phyloP scores from a whole-genome alignment of 164 flowering plant genomes.

The Liquidambar formosana region DNA sequence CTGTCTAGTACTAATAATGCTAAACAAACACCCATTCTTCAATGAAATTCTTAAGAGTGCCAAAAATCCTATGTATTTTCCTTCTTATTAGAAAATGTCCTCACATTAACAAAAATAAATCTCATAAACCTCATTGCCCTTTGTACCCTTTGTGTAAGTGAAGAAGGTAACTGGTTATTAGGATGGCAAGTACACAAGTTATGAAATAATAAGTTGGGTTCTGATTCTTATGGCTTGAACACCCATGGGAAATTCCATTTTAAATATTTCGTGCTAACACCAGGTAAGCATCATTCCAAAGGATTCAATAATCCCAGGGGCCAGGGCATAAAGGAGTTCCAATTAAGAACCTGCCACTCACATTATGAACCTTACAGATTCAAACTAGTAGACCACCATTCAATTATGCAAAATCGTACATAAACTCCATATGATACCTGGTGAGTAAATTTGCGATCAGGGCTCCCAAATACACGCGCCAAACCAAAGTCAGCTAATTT shows the following conservation, averaged over 20 bases:
- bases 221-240: too few relatives aligned
- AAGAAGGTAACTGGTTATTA: too few relatives aligned
- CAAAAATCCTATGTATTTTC: too few relatives aligned
- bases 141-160: too few relatives aligned
- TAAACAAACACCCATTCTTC: too few relatives aligned
- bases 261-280: background rate
- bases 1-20: too few relatives aligned
- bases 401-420: background rate
- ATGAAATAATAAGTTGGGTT: too few relatives aligned
- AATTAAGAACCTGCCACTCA: background rate
- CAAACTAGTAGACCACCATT: background rate
- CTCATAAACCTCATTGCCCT: too few relatives aligned
- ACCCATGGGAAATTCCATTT: background rate
- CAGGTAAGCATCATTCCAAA: background rate
- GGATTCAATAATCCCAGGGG: background rate
- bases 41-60: too few relatives aligned
- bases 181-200: too few relatives aligned
- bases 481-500: slow-evolving; percentile 70
- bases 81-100: too few relatives aligned
- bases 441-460: slow-evolving; percentile 62
- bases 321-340: background rate
- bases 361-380: background rate
- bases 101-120: too few relatives aligned
- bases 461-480: slow-evolving; percentile 70
- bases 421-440: slow-evolving; percentile 42